phyloP scores from a whole-genome alignment of 2,329 filamentous ascomycete species.

The Ceratocystis destructans region DNA sequence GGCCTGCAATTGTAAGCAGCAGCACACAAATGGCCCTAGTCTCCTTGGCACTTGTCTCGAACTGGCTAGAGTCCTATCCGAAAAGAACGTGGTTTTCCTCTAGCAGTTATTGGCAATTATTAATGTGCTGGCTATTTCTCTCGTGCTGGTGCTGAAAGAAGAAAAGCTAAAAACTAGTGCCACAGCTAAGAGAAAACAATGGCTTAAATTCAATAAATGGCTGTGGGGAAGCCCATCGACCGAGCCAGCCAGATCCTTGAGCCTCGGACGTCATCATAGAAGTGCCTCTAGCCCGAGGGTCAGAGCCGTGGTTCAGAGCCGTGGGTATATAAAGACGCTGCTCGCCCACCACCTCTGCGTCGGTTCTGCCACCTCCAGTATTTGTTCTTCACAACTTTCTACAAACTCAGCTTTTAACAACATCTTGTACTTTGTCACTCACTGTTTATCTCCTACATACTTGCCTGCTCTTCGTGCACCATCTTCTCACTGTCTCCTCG shows the following conservation, averaged over 20 bases:
- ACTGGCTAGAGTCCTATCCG: background rate
- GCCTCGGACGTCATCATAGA: background rate
- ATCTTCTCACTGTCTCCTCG: background rate
- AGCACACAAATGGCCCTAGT: background rate
- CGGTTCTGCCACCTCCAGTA: background rate
- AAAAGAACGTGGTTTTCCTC: background rate
- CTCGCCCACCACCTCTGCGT: background rate
- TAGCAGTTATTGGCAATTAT: background rate
- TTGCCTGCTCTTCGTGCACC: background rate
- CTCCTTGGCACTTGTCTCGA: background rate
- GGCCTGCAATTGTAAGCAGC: background rate
- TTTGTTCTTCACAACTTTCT: background rate
- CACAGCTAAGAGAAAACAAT: slow-evolving; percentile 7
- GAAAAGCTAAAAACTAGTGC: background rate
- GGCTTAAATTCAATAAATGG: background rate
- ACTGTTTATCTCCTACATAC: background rate
- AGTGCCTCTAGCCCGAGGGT: background rate
- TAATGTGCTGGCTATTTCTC: background rate
- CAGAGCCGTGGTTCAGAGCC: background rate
- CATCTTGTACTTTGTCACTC: background rate
- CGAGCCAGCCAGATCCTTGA: background rate
- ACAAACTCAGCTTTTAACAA: background rate
- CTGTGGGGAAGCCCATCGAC: background rate
- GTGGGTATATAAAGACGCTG: slow-evolving; percentile 7
- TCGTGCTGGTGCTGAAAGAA: background rate